These are phyloP conservation scores for Catenaria anguillulae DNA, from an alignment of 371 early-diverging fungal species.

Conservation along the genomic window DNA sequence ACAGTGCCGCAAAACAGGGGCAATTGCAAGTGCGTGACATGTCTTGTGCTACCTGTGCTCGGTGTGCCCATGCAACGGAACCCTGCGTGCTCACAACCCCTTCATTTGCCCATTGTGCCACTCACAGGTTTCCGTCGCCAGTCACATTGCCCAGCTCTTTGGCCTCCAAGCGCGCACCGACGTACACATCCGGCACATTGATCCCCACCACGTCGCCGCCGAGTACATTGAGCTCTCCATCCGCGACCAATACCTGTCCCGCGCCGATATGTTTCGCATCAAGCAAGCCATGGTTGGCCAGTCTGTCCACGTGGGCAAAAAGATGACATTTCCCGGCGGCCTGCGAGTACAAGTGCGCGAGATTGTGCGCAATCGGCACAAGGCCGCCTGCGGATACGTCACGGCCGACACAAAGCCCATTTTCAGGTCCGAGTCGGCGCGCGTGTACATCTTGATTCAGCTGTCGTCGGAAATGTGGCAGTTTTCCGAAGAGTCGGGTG, in stretches of 20 bases:
- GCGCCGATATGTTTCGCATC: conserved; percentile 88
- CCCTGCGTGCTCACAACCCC: too few relatives aligned
- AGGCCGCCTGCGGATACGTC: conserved; percentile 58
- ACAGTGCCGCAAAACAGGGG: conserved; percentile 3
- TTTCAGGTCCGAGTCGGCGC: conserved; percentile 88
- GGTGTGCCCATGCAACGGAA: too few relatives aligned
- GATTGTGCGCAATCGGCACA: conserved; percentile 41
- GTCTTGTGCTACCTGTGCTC: too few relatives aligned
- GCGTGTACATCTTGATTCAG: conserved; percentile 84
- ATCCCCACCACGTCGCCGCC: conserved; percentile 41
- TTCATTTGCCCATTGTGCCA: too few relatives aligned
- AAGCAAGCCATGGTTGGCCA: conserved; percentile 52
- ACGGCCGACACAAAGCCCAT: conserved; percentile 62
- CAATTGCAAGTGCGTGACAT: conserved; percentile 9
- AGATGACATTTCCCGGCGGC: conserved; percentile 47
- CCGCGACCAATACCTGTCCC: conserved; percentile 79
- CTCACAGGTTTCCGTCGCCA: conserved; percentile 40
- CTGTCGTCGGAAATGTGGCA: conserved; percentile 94
- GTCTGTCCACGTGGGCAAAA: conserved; percentile 64
- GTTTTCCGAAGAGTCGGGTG: conserved; percentile 50
- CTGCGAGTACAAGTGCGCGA: conserved; percentile 77
- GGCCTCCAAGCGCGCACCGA: conserved; percentile 21
- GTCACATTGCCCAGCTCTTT: conserved; percentile 36
- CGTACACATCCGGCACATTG: conserved; percentile 37
- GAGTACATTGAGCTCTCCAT: conserved; percentile 76